Evolutionary conservation across 768 basidiomycete species (phyloP), one percentile per base, ranked within the genome.

Genomic region (Chalciporus pseudorubinellus): DNA sequence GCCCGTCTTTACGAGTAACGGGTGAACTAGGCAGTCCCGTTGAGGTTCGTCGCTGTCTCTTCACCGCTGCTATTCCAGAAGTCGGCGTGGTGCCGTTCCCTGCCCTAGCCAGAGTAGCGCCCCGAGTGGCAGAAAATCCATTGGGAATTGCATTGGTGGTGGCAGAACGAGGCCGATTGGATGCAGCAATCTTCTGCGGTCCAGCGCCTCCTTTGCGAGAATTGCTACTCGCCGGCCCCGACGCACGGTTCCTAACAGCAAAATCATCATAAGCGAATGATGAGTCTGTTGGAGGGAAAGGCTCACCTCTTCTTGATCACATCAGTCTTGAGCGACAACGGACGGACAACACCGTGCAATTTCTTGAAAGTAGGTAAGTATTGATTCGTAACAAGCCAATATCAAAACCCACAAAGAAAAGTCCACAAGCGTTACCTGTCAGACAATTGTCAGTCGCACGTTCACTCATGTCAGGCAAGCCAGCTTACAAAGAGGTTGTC

Each of bases 321-420:
- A 67, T 98, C 92, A 39, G 95, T 98, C 79, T 97, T 97, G 55
- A 98, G 79, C 34, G 93, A 95, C 57, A 95, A 74, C 8, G 95
- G 95, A 48, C 95, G 82, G 6, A 94, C 90, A 44, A 98, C 94
- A 42, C 93, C 93, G 63, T 98, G 95, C 34, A 98, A 74, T 84
- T 98, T 98, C 91, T 95, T 59, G 47, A 59, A 26, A 18, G 33
- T 12, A n/a, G 4, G 29, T 70, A 0, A 66, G 62, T 7, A 52
- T 28, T 19, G 26, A 19, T 28, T 41, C 49, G 18, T 1, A n/a
- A 20, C 36, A 55, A 48, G 31, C 14, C 20, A 22, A 31, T 29
- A 29, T 9, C n/a, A 7, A 11, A 16, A 84, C 88, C 78, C 67
- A 92, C 90, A 73, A 82, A 94, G 76, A 95, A 97, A 57, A 97